Base-by-base conservation (phyloP, 1,284 basidiomycete genomes). In the Sanghuangporus baumii region DNA sequence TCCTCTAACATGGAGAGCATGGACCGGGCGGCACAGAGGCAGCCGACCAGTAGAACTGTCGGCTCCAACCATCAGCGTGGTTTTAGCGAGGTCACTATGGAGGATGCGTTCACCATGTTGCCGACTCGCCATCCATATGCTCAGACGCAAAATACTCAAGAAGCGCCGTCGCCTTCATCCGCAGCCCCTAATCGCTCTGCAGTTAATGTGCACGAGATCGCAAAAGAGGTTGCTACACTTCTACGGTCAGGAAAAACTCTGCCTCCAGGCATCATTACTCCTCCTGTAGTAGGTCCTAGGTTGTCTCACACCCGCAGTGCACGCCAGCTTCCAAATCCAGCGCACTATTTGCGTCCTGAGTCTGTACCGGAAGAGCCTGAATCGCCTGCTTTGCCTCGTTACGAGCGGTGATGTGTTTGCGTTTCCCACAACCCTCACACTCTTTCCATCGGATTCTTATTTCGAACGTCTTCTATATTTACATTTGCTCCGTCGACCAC, bases 151-250 rank as follows among this genome's bases (percentile, higher is more conserved):
- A 14, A 38, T 36, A 54, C 26, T n/a, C 52, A 54, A 18, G 31
- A 36, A 12, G 12, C 26, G 2, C 23, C 31, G 18, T 18, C 52
- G 26, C 43, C 16, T 6, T 2, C 20, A n/a, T 4, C n/a, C 20
- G 16, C 16, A 46, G 16, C 4, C 16, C 6, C 7, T n/a, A 20
- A 46, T 43, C 23, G 12, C n/a, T 46, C 26, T 8, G 54, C 38
- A 14, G 55, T 41, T 6, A 59, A 59, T 43, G 48, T 63, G 11
- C 61, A 63, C 51, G 57, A 63, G 38, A 48, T 63, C 43, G 61
- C 61, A n/a, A 63, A 63, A 41, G 61, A 63, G 38, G 61, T 63
- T 31, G 61, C 61, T 55, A 52, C 61, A 14, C 57, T 63, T 4
- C 14, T 63, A 14, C 36, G 61, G 18, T 26, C 57, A 34, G 46